Evolutionary conservation across 2,329 filamentous ascomycete species (phyloP), one percentile per base, ranked within the genome.

Genomic region (Clonostachys rhizophaga): DNA sequence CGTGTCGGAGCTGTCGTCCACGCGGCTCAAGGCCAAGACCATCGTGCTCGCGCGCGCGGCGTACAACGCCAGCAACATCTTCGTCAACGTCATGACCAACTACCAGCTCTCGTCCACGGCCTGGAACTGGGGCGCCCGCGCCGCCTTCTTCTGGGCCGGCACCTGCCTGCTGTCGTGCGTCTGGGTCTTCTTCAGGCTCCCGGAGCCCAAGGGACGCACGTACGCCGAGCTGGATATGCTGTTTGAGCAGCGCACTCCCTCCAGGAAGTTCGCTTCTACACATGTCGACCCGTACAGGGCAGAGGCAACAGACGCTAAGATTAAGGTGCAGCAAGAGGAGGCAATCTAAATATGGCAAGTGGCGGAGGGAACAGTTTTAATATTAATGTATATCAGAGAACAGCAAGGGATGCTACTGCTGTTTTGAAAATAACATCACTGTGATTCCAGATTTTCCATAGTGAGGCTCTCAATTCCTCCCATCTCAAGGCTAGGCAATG

Each of bases 21-120:
- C 73, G 1, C 69, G 78, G 9, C 70, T 81, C 36, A 74, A 76
- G 50, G 68, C 71, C 33, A 79, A 80, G 63, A 78, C 76, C 2
- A 73, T 80, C 12, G 75, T 78, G 4, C 61, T 81, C 43, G 72
- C 75, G 2, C 66, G 76, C 12, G 57, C 62, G 0, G 60, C 59
- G 0, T 64, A 65, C 47, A 65, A 79, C 44, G 63, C 76, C 11
- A 67, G 67, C 56, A 73, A 73, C 51, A 76, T 81, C 30, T 67
- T 76, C 40, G 70, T 71, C 50, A 77, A 72, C 40, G 64, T 75
- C 56, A 67, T 71, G 54, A 71, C 74, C 2, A 73, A 74, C 40
- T 71, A 76, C 51, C 71, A 75, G 52, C 64, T 76, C 13, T 72
- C 69, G 2, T 67, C 69, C 1, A 66, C 65, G 0, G 70, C 68